Conservation (phyloP, 2,329 filamentous ascomycete species). For the Hypomyces perniciosus region DNA sequence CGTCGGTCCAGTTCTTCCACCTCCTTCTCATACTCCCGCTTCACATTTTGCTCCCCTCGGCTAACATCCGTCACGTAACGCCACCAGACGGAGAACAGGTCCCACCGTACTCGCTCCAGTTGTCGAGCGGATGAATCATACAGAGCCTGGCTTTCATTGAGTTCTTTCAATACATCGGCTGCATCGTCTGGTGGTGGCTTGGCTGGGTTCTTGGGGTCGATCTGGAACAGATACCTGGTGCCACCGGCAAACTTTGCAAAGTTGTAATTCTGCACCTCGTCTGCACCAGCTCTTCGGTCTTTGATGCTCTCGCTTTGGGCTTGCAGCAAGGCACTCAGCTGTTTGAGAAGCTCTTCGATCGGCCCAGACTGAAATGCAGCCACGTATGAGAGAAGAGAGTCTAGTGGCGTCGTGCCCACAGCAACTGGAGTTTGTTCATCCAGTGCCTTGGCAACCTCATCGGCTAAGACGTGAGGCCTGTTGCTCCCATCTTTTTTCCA, state of each 20-base stretch:
- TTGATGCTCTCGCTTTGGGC: neutral
- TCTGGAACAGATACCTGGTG: slow-evolving; percentile 9
- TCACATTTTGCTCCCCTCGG: no score
- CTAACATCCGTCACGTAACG: slow-evolving; percentile 25
- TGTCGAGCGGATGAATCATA: neutral
- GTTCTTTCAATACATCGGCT: no score
- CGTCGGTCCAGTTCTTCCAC: no score
- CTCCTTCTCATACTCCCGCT: no score
- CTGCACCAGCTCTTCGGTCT: neutral
- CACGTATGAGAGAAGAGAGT: slow-evolving; percentile 31
- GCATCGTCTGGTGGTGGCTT: no score
- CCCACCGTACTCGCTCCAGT: slow-evolving; percentile 25
- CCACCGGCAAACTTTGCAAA: slow-evolving; percentile 17
- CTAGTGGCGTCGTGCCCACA: slow-evolving; percentile 34
- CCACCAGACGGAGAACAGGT: slow-evolving; percentile 37
- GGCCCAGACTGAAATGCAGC: slow-evolving; percentile 7
- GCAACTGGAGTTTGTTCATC: no score
- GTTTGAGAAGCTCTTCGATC: slow-evolving; percentile 10
- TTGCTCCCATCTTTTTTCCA: no score
- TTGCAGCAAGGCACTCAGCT: neutral
- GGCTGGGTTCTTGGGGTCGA: slow-evolving; percentile 10
- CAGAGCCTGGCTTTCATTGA: no score
- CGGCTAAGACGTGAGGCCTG: no score
- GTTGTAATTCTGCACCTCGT: neutral
- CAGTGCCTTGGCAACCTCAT: no score